Base-by-base conservation (phyloP, 345 rosid species). In the Erodium maritimum region DNA sequence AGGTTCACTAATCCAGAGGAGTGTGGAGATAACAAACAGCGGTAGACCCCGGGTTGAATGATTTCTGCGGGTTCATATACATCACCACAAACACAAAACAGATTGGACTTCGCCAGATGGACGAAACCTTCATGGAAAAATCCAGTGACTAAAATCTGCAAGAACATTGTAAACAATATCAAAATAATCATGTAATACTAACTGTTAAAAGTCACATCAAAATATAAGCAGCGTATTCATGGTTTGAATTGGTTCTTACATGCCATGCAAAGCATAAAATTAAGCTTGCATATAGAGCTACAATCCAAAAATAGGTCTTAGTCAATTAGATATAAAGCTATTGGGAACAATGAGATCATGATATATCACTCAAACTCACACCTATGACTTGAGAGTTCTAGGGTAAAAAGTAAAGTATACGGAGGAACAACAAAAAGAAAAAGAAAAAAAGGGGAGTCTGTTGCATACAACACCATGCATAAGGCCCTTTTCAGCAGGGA, bases 1-100 rank as follows among this genome's bases (percentile, higher is more conserved):
- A 93, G 71, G 67, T 71, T 81, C 54, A 78, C 86, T 17, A 74
- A n/a, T 50, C 91, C 97, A 65, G 95, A 83, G 29, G 82, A 66
- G 55, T 85, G 86, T 4, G 86, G 84, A 3, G 82, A 70, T 73
- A 93, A 25, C 25, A 78, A 76, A 76, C 99, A 89, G 54, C 95
- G 86, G 69, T 89, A 93, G 20, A 87, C 97, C 61, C 99, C 99
- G 16, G 56, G 65, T 64, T 87, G 95, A 69, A 93, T 62, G 70
- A 78, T 62, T 59, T 87, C 91, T 2, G 80, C 84, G 59, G 70
- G 79, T 62, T 79, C 76, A 67, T 73, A 70, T 19, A 67, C 57
- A 58, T 83, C 95, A 22, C 97, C 99, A 23, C 94, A 85, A 34
- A 89, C 56, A 75, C 91, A 93, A 63, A 71, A 70, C 55, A 93